Evolutionary conservation across 2,329 filamentous ascomycete genomes (phyloP).

Genomic region (Fusarium pseudograminearum): DNA sequence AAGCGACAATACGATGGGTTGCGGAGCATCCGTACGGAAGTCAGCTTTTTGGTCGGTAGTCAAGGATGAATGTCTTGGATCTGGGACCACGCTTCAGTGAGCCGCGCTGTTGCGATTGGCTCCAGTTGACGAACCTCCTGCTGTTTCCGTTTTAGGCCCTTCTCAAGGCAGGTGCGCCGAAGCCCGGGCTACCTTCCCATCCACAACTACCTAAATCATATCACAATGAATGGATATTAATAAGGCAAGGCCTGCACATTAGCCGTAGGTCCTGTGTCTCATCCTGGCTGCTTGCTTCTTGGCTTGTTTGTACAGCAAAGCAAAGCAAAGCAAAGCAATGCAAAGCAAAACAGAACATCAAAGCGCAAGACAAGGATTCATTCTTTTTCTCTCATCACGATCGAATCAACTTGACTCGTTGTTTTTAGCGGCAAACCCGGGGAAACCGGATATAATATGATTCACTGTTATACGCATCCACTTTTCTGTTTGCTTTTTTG

Average conservation of each 20-base stretch:
- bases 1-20: conserved; percentile 18
- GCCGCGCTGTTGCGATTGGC: conserved; percentile 31
- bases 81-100: conserved; percentile 27
- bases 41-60: conserved; percentile 6
- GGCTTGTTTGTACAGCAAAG: not conserved
- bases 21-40: not conserved
- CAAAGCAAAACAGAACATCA: not conserved
- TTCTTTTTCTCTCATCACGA: not conserved
- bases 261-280: conserved; percentile 11
- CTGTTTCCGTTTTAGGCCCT: conserved; percentile 39
- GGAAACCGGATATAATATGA: conserved; percentile 7
- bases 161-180: not conserved
- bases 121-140: conserved; percentile 19
- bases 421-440: conserved; percentile 9
- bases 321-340: not conserved
- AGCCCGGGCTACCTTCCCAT: not conserved
- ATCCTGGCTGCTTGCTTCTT: not conserved
- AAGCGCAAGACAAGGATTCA: conserved; percentile 10
- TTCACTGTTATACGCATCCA: not conserved
- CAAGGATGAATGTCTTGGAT: conserved; percentile 38
- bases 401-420: not conserved
- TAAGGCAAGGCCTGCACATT: conserved; percentile 5
- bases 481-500: conserved; percentile 18
- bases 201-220: not conserved
- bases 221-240: not conserved